These are phyloP conservation scores for Talaromyces borbonicus DNA, from an alignment of 495 filamentous ascomycete genomes.

Conservation along the genomic window DNA sequence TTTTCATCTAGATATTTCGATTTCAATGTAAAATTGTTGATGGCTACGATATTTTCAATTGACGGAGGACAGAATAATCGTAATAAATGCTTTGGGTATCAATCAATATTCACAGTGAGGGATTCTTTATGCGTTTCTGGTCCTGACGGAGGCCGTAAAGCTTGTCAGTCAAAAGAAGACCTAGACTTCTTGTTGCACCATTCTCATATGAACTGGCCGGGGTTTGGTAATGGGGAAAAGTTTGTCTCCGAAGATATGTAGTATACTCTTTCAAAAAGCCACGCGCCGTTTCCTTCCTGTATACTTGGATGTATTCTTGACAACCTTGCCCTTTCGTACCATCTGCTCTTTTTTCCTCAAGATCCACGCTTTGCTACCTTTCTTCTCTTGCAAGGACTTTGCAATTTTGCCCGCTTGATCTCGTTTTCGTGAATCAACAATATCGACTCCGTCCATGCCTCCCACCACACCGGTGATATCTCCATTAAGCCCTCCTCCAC, in stretches of 20 bases:
- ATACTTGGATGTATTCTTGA: slow-evolving; percentile 83
- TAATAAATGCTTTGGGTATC: too few species aligned
- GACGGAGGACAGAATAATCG: too few species aligned
- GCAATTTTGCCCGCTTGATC: slow-evolving; percentile 35
- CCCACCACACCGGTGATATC: slow-evolving; percentile 83
- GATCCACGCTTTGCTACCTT: slow-evolving; percentile 86
- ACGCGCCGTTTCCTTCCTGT: slow-evolving; percentile 77
- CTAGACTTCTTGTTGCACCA: too few species aligned
- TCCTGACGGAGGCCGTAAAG: too few species aligned
- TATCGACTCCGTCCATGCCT: slow-evolving; percentile 77
- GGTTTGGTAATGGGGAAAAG: background rate
- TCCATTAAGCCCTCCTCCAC: slow-evolving; percentile 60
- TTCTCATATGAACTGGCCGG: too few species aligned
- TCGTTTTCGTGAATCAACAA: slow-evolving; percentile 61
- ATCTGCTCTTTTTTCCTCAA: slow-evolving; percentile 92
- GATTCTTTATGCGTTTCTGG: too few species aligned
- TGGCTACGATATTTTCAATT: too few species aligned
- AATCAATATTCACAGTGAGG: too few species aligned
- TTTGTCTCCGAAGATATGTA: background rate
- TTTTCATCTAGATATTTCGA: slow-evolving; percentile 2
- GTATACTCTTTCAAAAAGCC: slow-evolving; percentile 31
- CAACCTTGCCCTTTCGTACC: slow-evolving; percentile 86
- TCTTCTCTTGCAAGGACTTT: slow-evolving; percentile 43
- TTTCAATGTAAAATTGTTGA: background rate
- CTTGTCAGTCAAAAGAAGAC: too few species aligned